phyloP scores from a whole-genome alignment of 768 basidiomycete genomes.

The Boletus subparvulus region DNA sequence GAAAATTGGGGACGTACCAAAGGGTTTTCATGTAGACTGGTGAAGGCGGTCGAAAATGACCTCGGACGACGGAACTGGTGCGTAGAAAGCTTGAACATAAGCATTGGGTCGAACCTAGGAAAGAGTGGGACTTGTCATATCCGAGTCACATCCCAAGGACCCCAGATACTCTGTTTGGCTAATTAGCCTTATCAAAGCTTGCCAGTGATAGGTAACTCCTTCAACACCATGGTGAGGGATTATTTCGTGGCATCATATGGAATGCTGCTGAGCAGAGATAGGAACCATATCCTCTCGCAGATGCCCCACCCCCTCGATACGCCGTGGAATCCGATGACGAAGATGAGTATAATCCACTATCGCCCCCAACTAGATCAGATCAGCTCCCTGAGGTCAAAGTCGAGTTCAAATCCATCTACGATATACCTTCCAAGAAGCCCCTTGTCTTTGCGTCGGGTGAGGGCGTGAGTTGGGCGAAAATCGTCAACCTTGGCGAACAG shows the following conservation, averaged over 20 bases:
- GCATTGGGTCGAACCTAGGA: no score
- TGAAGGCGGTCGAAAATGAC: slow-evolving; percentile 16
- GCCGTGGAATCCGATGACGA: slow-evolving; percentile 70
- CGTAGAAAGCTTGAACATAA: slow-evolving; percentile 11
- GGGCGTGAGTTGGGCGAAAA: slow-evolving; percentile 50
- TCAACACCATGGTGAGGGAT: slow-evolving; percentile 14
- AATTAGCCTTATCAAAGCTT: no score
- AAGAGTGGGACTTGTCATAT: neutral
- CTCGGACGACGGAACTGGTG: slow-evolving; percentile 2
- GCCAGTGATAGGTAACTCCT: neutral
- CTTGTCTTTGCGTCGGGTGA: slow-evolving; percentile 50
- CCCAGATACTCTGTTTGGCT: slow-evolving; percentile 6
- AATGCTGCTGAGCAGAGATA: slow-evolving; percentile 19
- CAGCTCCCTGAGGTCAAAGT: slow-evolving; percentile 27
- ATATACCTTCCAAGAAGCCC: slow-evolving; percentile 21
- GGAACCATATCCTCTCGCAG: slow-evolving; percentile 57
- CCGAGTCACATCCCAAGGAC: neutral
- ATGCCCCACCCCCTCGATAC: slow-evolving; percentile 57
- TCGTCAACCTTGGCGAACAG: slow-evolving; percentile 54
- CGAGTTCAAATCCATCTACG: slow-evolving; percentile 39
- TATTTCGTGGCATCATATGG: neutral
- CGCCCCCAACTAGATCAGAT: slow-evolving; percentile 8
- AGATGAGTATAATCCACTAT: slow-evolving; percentile 53
- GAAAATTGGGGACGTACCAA: slow-evolving; percentile 39
- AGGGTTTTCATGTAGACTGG: slow-evolving; percentile 51